phyloP scores from a whole-genome alignment of 345 rosid genomes.

The Acer negundo region DNA sequence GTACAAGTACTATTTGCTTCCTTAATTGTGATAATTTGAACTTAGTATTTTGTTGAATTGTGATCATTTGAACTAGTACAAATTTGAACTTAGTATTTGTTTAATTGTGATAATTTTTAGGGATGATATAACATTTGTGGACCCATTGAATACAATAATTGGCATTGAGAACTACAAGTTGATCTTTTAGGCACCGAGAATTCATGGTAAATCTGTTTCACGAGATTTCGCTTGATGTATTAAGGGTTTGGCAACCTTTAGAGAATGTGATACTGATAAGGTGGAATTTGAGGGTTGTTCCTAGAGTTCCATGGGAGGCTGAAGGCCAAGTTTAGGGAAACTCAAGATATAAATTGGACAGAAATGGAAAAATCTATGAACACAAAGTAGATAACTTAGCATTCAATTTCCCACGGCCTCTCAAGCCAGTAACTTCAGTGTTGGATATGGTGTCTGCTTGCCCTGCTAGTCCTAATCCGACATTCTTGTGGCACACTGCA shows the following conservation, averaged over 20 bases:
- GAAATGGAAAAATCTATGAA: constrained; percentile 83
- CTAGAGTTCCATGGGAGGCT: constrained; percentile 97
- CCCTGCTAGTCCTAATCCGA: constrained; percentile 89
- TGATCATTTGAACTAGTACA: too few species aligned
- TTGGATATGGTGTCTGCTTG: constrained; percentile 79
- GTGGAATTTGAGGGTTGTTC: constrained; percentile 90
- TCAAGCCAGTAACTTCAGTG: constrained; percentile 71
- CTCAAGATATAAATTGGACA: constrained; percentile 83
- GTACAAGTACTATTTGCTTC: background rate
- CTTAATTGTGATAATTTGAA: too few species aligned
- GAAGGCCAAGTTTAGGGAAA: constrained; percentile 91
- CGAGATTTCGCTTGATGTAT: constrained; percentile 78
- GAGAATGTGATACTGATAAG: constrained; percentile 88
- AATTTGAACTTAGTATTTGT: constrained; percentile 1
- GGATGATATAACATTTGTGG: constrained; percentile 80
- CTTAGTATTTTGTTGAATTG: too few species aligned
- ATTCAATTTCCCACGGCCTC: constrained; percentile 78
- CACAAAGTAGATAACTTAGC: constrained; percentile 93
- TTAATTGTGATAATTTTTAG: constrained; percentile 34
- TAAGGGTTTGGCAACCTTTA: constrained; percentile 94
- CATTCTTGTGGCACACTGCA: constrained; percentile 62
- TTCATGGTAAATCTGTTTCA: constrained; percentile 83
- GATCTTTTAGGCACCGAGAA: constrained; percentile 88
- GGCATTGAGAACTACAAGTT: constrained; percentile 82
- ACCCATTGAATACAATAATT: constrained; percentile 78